These are phyloP conservation scores for Elaeagnus macrophylla DNA, from an alignment of 306 rosid genomes.

Conservation along the genomic window DNA sequence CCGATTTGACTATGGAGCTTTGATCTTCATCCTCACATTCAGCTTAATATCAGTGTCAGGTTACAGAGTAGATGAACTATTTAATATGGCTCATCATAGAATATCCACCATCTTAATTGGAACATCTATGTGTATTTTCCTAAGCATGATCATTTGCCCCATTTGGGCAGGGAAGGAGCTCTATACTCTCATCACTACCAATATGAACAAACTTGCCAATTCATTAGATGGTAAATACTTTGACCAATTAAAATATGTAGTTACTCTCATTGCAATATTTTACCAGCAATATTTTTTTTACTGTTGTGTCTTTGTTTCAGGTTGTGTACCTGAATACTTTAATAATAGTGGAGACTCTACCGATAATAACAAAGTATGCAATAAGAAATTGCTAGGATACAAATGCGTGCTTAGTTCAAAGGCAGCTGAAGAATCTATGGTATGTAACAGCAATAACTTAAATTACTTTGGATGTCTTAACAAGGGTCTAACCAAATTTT, in stretches of 20 bases:
- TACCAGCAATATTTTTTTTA: neutral
- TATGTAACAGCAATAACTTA: conserved; percentile 10
- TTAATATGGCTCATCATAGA: conserved; percentile 45
- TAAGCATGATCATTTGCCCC: conserved; percentile 51
- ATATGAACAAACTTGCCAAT: conserved; percentile 65
- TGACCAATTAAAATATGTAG: neutral
- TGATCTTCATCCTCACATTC: conserved; percentile 84
- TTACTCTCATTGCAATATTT: neutral
- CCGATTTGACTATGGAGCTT: conserved; percentile 71
- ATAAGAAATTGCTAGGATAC: conserved; percentile 40
- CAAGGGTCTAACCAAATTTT: neutral
- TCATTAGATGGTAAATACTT: conserved; percentile 50
- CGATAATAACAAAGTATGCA: conserved; percentile 21
- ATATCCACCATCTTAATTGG: conserved; percentile 59
- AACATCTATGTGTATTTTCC: conserved; percentile 42
- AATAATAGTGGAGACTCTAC: conserved; percentile 7
- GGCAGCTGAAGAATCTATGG: conserved; percentile 65
- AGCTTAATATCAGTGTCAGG: conserved; percentile 67
- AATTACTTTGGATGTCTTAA: neutral
- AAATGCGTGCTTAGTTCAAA: conserved; percentile 59
- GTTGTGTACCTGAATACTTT: conserved; percentile 43
- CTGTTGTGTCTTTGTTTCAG: conserved; percentile 31
- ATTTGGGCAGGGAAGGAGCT: conserved; percentile 93
- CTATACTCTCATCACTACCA: conserved; percentile 27
- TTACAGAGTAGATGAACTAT: conserved; percentile 42